Evolutionary conservation across 2,329 filamentous ascomycete genomes (phyloP).

Genomic region (Verticillium nonalfalfae): DNA sequence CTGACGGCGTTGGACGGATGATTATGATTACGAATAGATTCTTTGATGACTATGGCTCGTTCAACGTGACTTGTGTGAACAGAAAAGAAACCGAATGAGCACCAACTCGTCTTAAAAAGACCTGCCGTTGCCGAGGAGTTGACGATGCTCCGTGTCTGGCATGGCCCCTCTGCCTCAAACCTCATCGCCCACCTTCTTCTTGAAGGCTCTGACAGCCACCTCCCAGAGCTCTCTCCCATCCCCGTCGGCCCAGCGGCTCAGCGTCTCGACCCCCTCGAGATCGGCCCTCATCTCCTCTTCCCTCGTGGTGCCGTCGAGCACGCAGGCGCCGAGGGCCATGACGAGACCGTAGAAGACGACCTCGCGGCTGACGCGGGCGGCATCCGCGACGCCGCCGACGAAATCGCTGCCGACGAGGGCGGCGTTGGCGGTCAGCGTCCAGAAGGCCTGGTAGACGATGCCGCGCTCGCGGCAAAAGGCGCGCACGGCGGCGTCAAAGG

Average conservation of each 20-base stretch:
- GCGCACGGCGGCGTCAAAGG: constrained; percentile 41
- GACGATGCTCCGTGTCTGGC: too few relatives aligned
- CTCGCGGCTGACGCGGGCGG: constrained; percentile 25
- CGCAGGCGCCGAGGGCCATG: constrained; percentile 34
- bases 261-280: constrained; percentile 31
- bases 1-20: neutral
- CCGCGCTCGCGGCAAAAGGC: constrained; percentile 33
- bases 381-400: constrained; percentile 42
- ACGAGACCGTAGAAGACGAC: constrained; percentile 41
- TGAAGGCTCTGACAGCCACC: constrained; percentile 25
- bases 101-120: too few relatives aligned
- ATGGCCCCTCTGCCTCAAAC: neutral
- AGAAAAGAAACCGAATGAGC: too few relatives aligned
- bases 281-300: constrained; percentile 43
- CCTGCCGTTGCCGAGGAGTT: too few relatives aligned
- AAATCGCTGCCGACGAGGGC: constrained; percentile 30
- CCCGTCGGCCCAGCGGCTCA: constrained; percentile 35
- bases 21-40: neutral
- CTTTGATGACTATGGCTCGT: neutral
- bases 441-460: constrained; percentile 47
- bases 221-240: constrained; percentile 42
- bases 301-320: constrained; percentile 40
- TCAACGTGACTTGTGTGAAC: too few relatives aligned
- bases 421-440: constrained; percentile 44
- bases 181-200: neutral